A percentile compares a stretch with the other conserved stretches of the same genome.
These are phyloP conservation scores for Corynascus novoguineensis DNA, from an alignment of 495 filamentous ascomycete genomes.

Conservation along the genomic window DNA sequence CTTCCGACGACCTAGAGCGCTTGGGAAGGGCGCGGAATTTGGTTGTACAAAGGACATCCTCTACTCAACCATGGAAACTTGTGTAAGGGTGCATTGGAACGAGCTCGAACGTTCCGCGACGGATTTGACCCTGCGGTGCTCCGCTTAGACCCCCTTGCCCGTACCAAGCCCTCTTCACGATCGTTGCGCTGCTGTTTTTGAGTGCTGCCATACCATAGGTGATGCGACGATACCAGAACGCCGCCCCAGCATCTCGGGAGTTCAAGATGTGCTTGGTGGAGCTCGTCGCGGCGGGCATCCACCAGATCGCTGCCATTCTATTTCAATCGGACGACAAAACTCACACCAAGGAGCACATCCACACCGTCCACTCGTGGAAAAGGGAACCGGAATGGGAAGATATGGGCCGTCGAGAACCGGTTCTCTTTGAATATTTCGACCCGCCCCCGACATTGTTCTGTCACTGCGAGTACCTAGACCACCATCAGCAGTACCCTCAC, in stretches of 20 bases:
- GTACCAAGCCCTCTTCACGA: neutral
- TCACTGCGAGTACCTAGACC: conserved; percentile 2
- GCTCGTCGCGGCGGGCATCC: neutral
- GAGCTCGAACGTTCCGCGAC: neutral
- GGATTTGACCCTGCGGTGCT: neutral
- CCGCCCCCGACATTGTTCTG: conserved; percentile 2
- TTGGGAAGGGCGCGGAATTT: neutral
- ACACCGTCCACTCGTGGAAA: conserved; percentile 1
- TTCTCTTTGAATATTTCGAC: neutral
- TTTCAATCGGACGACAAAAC: conserved; percentile 1
- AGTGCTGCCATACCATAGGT: neutral
- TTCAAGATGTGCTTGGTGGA: conserved; percentile 9
- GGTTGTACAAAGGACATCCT: neutral
- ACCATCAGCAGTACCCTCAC: conserved; percentile 5
- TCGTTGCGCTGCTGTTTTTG: neutral
- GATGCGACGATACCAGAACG: conserved; percentile 5
- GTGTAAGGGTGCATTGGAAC: conserved; percentile 1
- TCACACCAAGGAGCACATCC: conserved; percentile 8
- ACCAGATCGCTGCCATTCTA: conserved; percentile 7
- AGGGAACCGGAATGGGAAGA: neutral
- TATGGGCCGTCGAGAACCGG: neutral
- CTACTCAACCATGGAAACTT: neutral
- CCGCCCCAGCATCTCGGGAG: neutral
- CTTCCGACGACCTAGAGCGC: neutral
- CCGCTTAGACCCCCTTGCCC: neutral